phyloP scores from a whole-genome alignment of 352 stramenopile species.

The Aphanomyces invadans region DNA sequence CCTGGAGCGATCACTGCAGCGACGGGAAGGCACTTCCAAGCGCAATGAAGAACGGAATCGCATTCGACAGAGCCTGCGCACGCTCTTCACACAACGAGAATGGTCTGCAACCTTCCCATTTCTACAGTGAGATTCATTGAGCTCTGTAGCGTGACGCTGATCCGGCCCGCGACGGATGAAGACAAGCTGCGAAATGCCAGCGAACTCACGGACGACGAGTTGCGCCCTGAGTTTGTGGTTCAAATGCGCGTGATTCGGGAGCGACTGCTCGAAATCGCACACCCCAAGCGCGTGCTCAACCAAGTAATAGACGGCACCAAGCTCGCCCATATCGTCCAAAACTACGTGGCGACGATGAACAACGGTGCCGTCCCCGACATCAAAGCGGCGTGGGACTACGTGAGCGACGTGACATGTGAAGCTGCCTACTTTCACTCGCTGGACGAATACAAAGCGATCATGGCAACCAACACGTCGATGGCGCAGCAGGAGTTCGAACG shows the following conservation, averaged over 20 bases:
- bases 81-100: constrained; percentile 61
- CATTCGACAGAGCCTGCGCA: constrained; percentile 54
- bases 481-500: constrained; percentile 65
- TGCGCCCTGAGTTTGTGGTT: constrained; percentile 68
- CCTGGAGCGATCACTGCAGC: constrained; percentile 64
- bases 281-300: constrained; percentile 56
- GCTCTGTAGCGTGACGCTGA: constrained; percentile 52
- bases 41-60: constrained; percentile 65
- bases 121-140: neutral
- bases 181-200: constrained; percentile 47
- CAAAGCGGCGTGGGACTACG: constrained; percentile 75
- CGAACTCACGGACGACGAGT: constrained; percentile 38
- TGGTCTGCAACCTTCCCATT: constrained; percentile 10
- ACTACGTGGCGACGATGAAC: constrained; percentile 74
- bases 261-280: constrained; percentile 41
- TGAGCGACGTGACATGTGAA: constrained; percentile 69
- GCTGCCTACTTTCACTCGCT: constrained; percentile 44
- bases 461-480: constrained; percentile 32
- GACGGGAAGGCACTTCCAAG: constrained; percentile 34
- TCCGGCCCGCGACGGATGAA: constrained; percentile 68
- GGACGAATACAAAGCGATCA: constrained; percentile 47
- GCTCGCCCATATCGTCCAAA: constrained; percentile 49
- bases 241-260: constrained; percentile 54
- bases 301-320: constrained; percentile 56
- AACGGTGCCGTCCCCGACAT: constrained; percentile 71